A percentile compares a stretch with the other conserved stretches of the same genome.
Evolutionary conservation across 768 basidiomycete genomes (phyloP).

Genomic region (Cantharellus cinnabarinus): DNA sequence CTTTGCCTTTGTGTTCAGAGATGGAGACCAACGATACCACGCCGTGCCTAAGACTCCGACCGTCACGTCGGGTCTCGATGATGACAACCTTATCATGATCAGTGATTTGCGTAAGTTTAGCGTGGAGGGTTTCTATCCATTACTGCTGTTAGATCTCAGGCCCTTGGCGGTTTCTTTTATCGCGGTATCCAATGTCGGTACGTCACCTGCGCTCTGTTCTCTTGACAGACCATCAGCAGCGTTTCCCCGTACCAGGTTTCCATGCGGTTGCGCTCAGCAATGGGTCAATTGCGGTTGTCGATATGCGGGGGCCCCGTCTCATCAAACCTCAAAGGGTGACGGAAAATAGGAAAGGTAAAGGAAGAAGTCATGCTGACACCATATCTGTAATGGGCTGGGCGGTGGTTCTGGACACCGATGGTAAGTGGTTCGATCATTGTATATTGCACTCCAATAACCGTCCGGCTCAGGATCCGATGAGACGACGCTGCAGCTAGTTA

Average conservation of each 20-base stretch:
- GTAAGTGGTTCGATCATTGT: slow-evolving; percentile 18
- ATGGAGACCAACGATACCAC: slow-evolving; percentile 12
- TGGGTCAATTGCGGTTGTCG: slow-evolving; percentile 40
- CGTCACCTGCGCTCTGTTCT: slow-evolving; percentile 10
- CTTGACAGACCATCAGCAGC: background rate
- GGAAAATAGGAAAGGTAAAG: slow-evolving; percentile 23
- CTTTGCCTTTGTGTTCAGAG: slow-evolving; percentile 24
- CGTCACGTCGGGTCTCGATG: slow-evolving; percentile 30
- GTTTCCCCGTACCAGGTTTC: slow-evolving; percentile 33
- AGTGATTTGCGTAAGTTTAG: background rate
- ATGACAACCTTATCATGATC: slow-evolving; percentile 9
- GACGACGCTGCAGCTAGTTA: slow-evolving; percentile 38
- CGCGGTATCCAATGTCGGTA: slow-evolving; percentile 58
- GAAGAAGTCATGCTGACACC: slow-evolving; percentile 25
- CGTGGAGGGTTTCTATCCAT: slow-evolving; percentile 34
- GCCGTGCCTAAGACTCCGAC: slow-evolving; percentile 28
- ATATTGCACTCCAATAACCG: slow-evolving; percentile 6
- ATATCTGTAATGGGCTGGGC: slow-evolving; percentile 39
- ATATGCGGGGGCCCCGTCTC: slow-evolving; percentile 54
- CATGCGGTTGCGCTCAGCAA: slow-evolving; percentile 48
- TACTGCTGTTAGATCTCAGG: slow-evolving; percentile 32
- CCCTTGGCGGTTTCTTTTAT: slow-evolving; percentile 31
- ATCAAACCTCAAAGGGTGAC: slow-evolving; percentile 27
- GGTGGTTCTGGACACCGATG: slow-evolving; percentile 16
- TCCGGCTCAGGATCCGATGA: slow-evolving; percentile 10